Evolutionary conservation across 306 rosid genomes (phyloP), one percentile per base, ranked within the genome.

Genomic region (Glycyrrhiza uralensis): DNA sequence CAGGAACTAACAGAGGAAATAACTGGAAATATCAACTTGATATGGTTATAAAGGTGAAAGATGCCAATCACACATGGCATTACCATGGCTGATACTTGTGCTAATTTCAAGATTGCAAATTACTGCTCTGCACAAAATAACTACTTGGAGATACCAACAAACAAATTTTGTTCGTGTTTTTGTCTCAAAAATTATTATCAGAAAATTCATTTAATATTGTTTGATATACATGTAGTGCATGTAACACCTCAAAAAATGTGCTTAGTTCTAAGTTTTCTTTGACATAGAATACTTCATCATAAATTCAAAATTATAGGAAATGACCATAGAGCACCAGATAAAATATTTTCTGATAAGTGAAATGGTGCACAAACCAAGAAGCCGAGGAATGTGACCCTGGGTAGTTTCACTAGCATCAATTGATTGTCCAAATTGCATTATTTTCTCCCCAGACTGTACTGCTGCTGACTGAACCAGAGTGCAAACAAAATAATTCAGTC

Each of bases 331-430:
- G 11, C 39, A 30, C 17, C n/a, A 36, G 15, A 70, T 28, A 45
- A 24, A 81, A 69, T 6, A 35, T 42, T 72, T 61, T 26, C 55
- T 66, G 10, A 65, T 2, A 50, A 71, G 28, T 39, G 45, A 64
- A 52, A 77, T 54, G 41, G 18, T 76, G 69, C 46, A 82, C 91
- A 20, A 17, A 93, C 98, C 98, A 46, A 94, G 97, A 86, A 94
- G 98, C 63, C 98, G 96, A 0, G 98, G 98, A 83, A 94, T 87
- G 72, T 86, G 87, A 61, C 96, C 94, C 82, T 80, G 89, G 33
- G 79, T 55, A 72, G 86, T 76, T 64, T 83, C 92, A 26, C 71
- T 79, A 35, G 80, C 92, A 80, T 86, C 98, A 76, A 87, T 89
- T 51, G 88, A 83, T 75, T 85, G 89, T 24, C 98, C 97, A 80